Base-by-base conservation (phyloP, 805 yeast genomes). In the Candida mattraensis region DNA sequence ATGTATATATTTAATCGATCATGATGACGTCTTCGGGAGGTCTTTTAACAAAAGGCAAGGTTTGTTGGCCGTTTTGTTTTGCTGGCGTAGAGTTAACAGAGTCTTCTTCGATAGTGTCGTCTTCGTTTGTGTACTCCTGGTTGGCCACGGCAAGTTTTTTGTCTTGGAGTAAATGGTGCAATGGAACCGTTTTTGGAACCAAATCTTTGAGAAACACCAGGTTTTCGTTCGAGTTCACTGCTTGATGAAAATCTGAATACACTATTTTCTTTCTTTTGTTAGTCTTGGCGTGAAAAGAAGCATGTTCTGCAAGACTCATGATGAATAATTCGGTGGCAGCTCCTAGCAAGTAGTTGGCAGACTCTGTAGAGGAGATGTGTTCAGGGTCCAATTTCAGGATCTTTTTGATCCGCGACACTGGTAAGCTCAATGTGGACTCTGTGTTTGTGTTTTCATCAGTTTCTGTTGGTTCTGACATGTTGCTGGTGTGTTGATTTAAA, bases 341-440 rank as follows among this genome's bases (percentile, higher is more conserved):
- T 3, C 86, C 87, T 5, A 85, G 67, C 11, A 87, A 73, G 54
- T 76, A 80, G n/a, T 81, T 85, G 0, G 91, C 87, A 18, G 79
- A 67, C 38, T 76, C 81, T 3, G 87, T 76, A 2, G 86, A 78
- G 2, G 80, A 74, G 5, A 70, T 60, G 47, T 81, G 82, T 24
- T 80, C 88, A 11, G 87, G 86, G 54, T 85, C 94, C 54, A 81
- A 71, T 50, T 82, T 83, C 55, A 85, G 72, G 35, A 85, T 80
- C 47, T 80, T 72, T 51, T 82, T 83, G 46, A 85, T 77, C 45
- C 84, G 75, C 3, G 86, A 67, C 25, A 83, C 61, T 5, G 93
- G 95, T 17, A 85, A 37, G 8, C 56, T 42, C 14, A 55, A 35
- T 5, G 47, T 35, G 6, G 46, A 33, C 13, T 49, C 58, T 9